Conservation (phyloP, 257 asterid genomes). For the Rauvolfia tetraphylla region DNA sequence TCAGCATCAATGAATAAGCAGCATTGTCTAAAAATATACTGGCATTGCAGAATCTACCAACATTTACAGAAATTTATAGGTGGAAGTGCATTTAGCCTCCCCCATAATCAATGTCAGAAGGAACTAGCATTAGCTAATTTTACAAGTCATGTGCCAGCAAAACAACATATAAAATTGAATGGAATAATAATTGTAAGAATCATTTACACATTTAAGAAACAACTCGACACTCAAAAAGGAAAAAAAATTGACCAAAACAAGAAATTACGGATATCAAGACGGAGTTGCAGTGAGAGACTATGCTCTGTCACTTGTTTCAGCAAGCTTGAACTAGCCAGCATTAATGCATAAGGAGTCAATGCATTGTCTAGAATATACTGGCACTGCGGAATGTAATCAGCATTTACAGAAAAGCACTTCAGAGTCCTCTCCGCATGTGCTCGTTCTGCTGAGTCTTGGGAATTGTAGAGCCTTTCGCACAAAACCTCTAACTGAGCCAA, state of each 20-base stretch:
- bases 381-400: constrained; percentile 93
- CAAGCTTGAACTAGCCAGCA: constrained; percentile 99
- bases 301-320: constrained; percentile 99
- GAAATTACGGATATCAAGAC: constrained; percentile 93
- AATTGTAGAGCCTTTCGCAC: constrained; percentile 97
- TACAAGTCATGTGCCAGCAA: neutral
- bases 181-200: neutral
- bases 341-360: constrained; percentile 92
- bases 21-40: constrained; percentile 94
- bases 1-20: constrained; percentile 94
- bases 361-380: constrained; percentile 98
- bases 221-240: constrained; percentile 7
- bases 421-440: constrained; percentile 95
- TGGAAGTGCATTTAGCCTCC: neutral
- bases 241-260: constrained; percentile 38
- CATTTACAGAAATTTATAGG: constrained; percentile 54
- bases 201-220: neutral
- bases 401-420: constrained; percentile 90
- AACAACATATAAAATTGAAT: neutral
- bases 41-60: constrained; percentile 81
- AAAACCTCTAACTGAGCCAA: constrained; percentile 90
- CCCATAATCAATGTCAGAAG: neutral
- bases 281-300: constrained; percentile 88
- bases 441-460: constrained; percentile 93
- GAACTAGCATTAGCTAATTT: neutral